Conservation (phyloP, 345 rosid genomes). For the Garcia nutans region DNA sequence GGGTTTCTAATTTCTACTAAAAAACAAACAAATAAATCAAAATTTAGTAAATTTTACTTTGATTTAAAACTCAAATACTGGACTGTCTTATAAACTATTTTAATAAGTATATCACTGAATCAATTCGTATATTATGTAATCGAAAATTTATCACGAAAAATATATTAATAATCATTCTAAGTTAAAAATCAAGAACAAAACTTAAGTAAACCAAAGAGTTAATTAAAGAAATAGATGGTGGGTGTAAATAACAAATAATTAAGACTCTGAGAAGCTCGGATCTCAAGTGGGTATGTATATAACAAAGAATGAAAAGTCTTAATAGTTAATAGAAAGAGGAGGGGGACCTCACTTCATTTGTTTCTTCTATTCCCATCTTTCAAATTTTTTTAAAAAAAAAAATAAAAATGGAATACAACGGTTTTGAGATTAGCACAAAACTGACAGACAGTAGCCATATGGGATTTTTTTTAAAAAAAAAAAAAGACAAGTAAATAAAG, state of each 20-base stretch:
- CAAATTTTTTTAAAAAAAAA: too few species aligned
- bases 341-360: too few species aligned
- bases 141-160: too few species aligned
- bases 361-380: background rate
- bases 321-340: too few species aligned
- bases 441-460: conserved; percentile 23
- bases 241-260: conserved; percentile 30
- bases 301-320: conserved; percentile 11
- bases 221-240: conserved; percentile 29
- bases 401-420: background rate
- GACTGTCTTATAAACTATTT: too few species aligned
- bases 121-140: too few species aligned
- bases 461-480: background rate
- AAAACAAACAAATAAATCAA: background rate
- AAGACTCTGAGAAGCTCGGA: conserved; percentile 46
- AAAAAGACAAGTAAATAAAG: background rate
- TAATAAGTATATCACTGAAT: too few species aligned
- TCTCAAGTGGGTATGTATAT: conserved; percentile 37
- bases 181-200: background rate
- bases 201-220: background rate
- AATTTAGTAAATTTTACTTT: too few species aligned
- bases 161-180: too few species aligned
- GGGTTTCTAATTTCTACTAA: conserved; percentile 23
- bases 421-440: conserved; percentile 14
- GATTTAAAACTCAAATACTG: too few species aligned